Evolutionary conservation across 2,329 filamentous ascomycete genomes (phyloP).

Genomic region (Juglanconis oblonga): DNA sequence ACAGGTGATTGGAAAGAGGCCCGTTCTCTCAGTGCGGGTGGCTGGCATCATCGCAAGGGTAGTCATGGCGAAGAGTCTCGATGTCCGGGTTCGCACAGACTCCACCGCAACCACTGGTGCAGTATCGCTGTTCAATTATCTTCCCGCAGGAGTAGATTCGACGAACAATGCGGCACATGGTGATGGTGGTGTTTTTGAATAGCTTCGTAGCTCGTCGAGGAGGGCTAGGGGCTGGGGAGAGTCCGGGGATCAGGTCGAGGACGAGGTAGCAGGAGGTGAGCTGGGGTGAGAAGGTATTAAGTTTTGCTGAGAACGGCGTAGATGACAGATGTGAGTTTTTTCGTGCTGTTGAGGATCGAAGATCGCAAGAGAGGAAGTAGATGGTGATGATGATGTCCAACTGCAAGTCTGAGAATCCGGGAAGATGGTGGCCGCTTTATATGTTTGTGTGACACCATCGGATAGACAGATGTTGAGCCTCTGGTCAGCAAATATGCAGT

Average conservation of each 20-base stretch:
- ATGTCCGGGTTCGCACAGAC: not conserved
- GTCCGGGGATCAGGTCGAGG: not conserved
- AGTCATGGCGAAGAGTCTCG: not conserved
- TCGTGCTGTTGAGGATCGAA: not conserved
- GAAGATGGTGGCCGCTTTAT: conserved; percentile 14
- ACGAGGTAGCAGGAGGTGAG: not conserved
- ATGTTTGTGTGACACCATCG: conserved; percentile 11
- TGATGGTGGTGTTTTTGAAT: not conserved
- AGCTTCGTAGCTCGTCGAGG: not conserved
- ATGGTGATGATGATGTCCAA: conserved; percentile 14
- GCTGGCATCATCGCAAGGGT: not conserved
- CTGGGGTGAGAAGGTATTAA: not conserved
- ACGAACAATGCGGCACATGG: conserved; percentile 10
- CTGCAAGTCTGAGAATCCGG: not conserved
- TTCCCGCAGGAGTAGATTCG: conserved; percentile 12
- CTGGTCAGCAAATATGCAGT: conserved; percentile 15
- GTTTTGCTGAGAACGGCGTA: not conserved
- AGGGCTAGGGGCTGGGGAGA: not conserved
- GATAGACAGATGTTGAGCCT: conserved; percentile 11
- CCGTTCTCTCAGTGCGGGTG: not conserved
- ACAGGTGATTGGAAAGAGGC: not conserved
- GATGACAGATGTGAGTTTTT: not conserved
- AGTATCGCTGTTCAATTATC: not conserved
- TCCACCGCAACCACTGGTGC: not conserved
- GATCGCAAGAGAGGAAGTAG: not conserved